Evolutionary conservation across 1,284 basidiomycete genomes (phyloP).

Genomic region (Apiotrichum gracile): DNA sequence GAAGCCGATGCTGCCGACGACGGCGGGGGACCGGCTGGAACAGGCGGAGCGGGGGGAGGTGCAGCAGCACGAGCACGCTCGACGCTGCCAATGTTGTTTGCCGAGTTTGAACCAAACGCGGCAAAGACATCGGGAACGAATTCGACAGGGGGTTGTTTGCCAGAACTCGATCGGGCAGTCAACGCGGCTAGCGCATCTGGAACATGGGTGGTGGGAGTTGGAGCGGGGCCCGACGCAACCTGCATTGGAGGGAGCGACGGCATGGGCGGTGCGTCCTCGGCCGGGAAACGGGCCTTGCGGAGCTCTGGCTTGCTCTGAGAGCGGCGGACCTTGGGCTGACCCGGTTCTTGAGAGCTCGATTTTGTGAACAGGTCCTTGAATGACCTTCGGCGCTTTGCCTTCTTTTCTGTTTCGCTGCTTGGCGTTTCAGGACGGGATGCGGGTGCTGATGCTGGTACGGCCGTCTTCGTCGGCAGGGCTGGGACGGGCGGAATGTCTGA

Average conservation of each 20-base stretch:
- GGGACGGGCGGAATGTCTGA: constrained; percentile 2
- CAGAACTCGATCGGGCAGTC: constrained; percentile 4
- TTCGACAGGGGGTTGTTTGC: constrained; percentile 7
- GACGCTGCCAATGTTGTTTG: background rate
- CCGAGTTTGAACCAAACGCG: constrained; percentile 9
- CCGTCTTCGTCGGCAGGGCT: background rate
- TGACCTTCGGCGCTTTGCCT: constrained; percentile 7
- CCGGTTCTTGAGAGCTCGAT: background rate
- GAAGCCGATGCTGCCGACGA: background rate
- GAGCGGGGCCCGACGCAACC: too few relatives aligned
- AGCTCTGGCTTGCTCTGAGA: constrained; percentile 16
- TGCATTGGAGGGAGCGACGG: background rate
- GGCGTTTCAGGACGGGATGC: background rate
- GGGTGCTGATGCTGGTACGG: background rate
- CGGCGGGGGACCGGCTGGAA: background rate
- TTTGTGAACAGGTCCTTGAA: constrained; percentile 14
- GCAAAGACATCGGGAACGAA: constrained; percentile 16
- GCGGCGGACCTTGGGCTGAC: constrained; percentile 6
- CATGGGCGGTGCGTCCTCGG: background rate
- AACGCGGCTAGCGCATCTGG: constrained; percentile 17
- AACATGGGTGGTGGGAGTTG: constrained; percentile 5
- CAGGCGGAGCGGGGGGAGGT: background rate
- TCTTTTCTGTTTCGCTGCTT: background rate
- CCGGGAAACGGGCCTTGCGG: background rate
- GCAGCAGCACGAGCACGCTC: background rate